Base-by-base conservation (phyloP, 371 early-diverging fungal genomes). In the Haplosporangium sp. region DNA sequence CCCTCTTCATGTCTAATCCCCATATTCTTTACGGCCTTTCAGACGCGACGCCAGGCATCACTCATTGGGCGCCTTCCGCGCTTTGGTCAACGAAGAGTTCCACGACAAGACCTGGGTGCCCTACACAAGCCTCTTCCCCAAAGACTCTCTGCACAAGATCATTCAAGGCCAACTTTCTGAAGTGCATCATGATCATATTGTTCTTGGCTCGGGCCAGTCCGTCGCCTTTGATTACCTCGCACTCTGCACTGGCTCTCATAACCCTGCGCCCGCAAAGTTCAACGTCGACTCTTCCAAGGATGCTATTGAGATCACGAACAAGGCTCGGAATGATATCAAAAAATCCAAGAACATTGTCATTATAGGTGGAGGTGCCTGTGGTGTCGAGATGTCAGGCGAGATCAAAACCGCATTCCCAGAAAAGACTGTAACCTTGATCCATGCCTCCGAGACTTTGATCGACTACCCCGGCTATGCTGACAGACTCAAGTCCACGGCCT, bases 191-290 rank as follows among this genome's bases (percentile, higher is more conserved):
- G 79, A 84, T 60, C 68, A 84, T 8, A 69, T 86, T 7, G 81
- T 84, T 23, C 84, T 87, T 13, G 74, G 57, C 14, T 79, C 74
- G 16, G 86, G 87, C 2, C 62, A 63, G 43, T 66, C 87, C 80
- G 73, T 93, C 40, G 68, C 82, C 20, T 92, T 89, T 73, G 90
- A 94, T 70, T 92, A 92, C 72, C 73, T 92, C 46, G 88, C 91
- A 5, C 79, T 94, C 37, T 89, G 90, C 16, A 90, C 91, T 0
- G 95, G 95, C 1, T 87, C 89, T 45, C 74, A 81, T 10, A 90
- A 90, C 73, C 83, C 82, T 14, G 56, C 58, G 6, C 64, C 73
- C 8, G 83, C 80, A 10, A 77, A 73, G 23, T 69, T 76, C 20
- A 40, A 68, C 43, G 52, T 79, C 43, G 73, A 74, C 6, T 63